Evolutionary conservation across 1,284 basidiomycete genomes (phyloP).

Genomic region (Cryptococcus sp.): DNA sequence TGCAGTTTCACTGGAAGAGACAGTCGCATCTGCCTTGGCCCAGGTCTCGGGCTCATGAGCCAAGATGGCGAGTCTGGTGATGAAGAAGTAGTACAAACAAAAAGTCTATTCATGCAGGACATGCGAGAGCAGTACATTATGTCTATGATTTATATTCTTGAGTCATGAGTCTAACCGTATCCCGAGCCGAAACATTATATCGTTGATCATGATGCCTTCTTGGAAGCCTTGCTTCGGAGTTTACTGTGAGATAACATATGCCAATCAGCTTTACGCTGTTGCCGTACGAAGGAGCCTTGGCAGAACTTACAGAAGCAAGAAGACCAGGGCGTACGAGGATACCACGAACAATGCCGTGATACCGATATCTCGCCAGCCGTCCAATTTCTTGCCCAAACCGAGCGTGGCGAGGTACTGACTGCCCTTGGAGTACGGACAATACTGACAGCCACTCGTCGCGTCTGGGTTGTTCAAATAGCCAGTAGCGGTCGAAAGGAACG

Average conservation of each 20-base stretch:
- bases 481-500: conserved; percentile 24
- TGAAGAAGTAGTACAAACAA: no score
- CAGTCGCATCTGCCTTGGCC: no score
- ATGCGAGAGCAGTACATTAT: no score
- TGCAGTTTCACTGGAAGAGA: no score
- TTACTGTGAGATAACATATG: conserved; percentile 14
- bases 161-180: no score
- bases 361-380: conserved; percentile 44
- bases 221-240: conserved; percentile 38
- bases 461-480: conserved; percentile 41
- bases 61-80: no score
- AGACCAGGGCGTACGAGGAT: conserved; percentile 37
- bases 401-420: conserved; percentile 41
- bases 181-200: no score
- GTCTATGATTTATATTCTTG: no score
- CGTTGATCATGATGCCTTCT: conserved; percentile 27
- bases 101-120: no score
- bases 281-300: no score
- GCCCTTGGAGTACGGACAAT: conserved; percentile 42
- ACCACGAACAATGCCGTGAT: conserved; percentile 33
- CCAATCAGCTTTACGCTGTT: neutral
- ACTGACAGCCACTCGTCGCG: conserved; percentile 39
- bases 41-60: no score
- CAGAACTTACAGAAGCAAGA: conserved; percentile 36
- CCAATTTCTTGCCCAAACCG: conserved; percentile 34